Conservation (phyloP, 1,139 yeast genomes). For the Debaryomyces robertsiae region DNA sequence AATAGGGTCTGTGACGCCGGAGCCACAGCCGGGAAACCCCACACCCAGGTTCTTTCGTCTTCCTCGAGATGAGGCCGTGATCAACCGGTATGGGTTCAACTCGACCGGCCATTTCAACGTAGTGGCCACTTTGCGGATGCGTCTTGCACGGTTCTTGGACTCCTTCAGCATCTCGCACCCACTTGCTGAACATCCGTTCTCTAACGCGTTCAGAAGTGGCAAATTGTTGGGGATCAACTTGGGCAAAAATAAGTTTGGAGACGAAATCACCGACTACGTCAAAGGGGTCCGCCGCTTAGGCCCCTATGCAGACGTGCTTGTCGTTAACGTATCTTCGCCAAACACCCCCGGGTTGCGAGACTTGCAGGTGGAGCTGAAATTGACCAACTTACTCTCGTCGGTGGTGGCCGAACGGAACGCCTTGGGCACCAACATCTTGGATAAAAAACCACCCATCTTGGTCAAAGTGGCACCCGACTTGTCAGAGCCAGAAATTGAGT, state of each 20-base stretch:
- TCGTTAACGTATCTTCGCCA: slow-evolving; percentile 93
- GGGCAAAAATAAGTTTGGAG: slow-evolving; percentile 91
- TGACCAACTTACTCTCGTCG: slow-evolving; percentile 65
- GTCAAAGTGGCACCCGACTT: slow-evolving; percentile 96
- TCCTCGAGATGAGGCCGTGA: slow-evolving; percentile 83
- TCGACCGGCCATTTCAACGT: slow-evolving; percentile 85
- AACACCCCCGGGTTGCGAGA: slow-evolving; percentile 94
- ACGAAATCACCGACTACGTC: slow-evolving; percentile 83
- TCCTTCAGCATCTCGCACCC: slow-evolving; percentile 22
- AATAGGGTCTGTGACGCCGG: slow-evolving; percentile 90
- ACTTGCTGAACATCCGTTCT: slow-evolving; percentile 31
- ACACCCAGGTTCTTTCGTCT: slow-evolving; percentile 86
- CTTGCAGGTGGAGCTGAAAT: slow-evolving; percentile 74
- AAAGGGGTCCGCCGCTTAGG: slow-evolving; percentile 83
- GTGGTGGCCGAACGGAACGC: slow-evolving; percentile 62
- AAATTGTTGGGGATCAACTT: slow-evolving; percentile 78
- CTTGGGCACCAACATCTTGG: slow-evolving; percentile 41
- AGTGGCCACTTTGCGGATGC: slow-evolving; percentile 59
- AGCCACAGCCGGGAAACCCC: slow-evolving; percentile 93
- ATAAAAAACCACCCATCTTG: slow-evolving; percentile 67
- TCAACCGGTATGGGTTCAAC: slow-evolving; percentile 93
- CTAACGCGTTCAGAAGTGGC: slow-evolving; percentile 63
- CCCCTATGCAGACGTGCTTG: slow-evolving; percentile 83
- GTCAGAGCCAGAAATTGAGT: slow-evolving; percentile 74
- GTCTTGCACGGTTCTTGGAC: slow-evolving; percentile 50